Evolutionary conservation across 2,329 filamentous ascomycete genomes (phyloP).

Genomic region (Stagonosporopsis chrysanthemi): DNA sequence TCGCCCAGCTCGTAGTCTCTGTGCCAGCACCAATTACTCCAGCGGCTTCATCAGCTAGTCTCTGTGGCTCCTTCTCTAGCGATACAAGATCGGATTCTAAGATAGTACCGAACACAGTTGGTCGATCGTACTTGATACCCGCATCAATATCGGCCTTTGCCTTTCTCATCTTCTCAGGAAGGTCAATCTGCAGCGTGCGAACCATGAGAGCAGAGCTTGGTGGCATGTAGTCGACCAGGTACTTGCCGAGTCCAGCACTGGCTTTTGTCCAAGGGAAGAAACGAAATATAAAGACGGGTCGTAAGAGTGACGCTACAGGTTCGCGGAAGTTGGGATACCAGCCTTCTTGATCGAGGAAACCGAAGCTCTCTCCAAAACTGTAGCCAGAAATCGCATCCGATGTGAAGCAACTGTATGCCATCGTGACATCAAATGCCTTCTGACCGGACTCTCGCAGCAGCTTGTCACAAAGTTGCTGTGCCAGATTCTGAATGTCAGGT

Average conservation of each 20-base stretch:
- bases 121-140: conserved; percentile 34
- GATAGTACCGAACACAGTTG: conserved; percentile 34
- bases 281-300: conserved; percentile 35
- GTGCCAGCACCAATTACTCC: conserved; percentile 46
- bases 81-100: conserved; percentile 24
- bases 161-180: conserved; percentile 31
- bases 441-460: conserved; percentile 30
- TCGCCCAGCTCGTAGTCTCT: conserved; percentile 43
- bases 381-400: conserved; percentile 35
- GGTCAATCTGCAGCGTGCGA: conserved; percentile 37
- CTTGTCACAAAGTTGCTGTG: conserved; percentile 37
- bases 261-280: conserved; percentile 36
- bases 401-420: conserved; percentile 40
- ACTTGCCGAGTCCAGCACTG: conserved; percentile 27
- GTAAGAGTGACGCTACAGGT: conserved; percentile 26
- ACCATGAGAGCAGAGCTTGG: conserved; percentile 30
- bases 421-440: conserved; percentile 32
- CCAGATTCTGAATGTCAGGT: conserved; percentile 29
- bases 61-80: conserved; percentile 32
- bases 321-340: conserved; percentile 40
- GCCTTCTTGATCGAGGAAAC: conserved; percentile 33
- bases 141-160: conserved; percentile 33
- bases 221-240: conserved; percentile 30
- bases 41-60: conserved; percentile 42
- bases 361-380: conserved; percentile 35